Evolutionary conservation across 2,329 filamentous ascomycete species (phyloP).

Genomic region (Fusarium solani-melongenae): DNA sequence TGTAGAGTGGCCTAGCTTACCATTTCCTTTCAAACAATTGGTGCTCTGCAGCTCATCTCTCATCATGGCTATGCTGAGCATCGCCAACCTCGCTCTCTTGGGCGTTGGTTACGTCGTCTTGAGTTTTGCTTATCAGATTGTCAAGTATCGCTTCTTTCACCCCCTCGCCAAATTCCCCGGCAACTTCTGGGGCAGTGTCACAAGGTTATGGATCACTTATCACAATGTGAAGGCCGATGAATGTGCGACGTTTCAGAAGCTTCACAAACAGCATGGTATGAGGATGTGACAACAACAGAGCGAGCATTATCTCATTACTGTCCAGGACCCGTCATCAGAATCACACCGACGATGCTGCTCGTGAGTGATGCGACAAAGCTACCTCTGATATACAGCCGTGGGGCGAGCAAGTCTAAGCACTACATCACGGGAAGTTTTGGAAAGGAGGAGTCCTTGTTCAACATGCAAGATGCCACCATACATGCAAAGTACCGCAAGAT

Average conservation of each 20-base stretch:
- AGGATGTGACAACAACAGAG: rapidly evolving
- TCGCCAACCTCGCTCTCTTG: constrained; percentile 15
- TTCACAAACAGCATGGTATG: constrained; percentile 30
- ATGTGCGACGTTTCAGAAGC: constrained; percentile 24
- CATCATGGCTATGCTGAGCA: constrained; percentile 21
- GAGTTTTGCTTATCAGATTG: constrained; percentile 10
- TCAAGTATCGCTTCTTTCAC: constrained; percentile 33
- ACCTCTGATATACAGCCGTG: constrained; percentile 65
- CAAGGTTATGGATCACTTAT: constrained; percentile 38
- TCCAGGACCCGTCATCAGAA: constrained; percentile 35
- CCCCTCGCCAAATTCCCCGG: constrained; percentile 32
- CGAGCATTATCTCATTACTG: not conserved
- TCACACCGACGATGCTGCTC: constrained; percentile 41
- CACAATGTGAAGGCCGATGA: constrained; percentile 34
- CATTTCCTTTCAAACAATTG: not conserved
- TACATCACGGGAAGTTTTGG: constrained; percentile 70
- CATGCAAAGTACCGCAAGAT: constrained; percentile 66
- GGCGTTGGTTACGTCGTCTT: constrained; percentile 13
- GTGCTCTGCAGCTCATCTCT: not conserved
- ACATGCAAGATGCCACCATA: constrained; percentile 63
- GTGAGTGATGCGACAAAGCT: constrained; percentile 59
- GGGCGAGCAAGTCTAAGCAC: constrained; percentile 67
- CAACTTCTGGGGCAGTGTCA: constrained; percentile 31
- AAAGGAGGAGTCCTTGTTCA: constrained; percentile 65
- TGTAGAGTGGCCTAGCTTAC: not conserved